Percentiles rank a stretch among this genome's conserved stretches.
phyloP scores from a whole-genome alignment of 1,284 basidiomycete species.

The Irpex sp. region DNA sequence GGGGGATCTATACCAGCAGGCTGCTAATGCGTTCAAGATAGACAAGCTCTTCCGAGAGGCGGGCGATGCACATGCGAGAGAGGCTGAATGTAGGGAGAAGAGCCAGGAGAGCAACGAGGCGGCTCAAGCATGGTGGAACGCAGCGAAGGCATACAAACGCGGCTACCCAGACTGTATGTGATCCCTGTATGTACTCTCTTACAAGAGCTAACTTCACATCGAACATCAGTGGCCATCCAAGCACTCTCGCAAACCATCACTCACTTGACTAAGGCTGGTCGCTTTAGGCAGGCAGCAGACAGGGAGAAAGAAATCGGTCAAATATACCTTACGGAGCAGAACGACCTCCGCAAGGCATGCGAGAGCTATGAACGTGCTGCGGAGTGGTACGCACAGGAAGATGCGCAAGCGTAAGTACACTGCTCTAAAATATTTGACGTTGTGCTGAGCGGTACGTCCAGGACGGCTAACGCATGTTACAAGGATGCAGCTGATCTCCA shows the following conservation, averaged over 20 bases:
- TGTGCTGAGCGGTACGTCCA: slow-evolving; percentile 27
- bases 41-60: slow-evolving; percentile 91
- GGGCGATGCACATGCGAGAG: slow-evolving; percentile 84
- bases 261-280: slow-evolving; percentile 80
- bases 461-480: slow-evolving; percentile 93
- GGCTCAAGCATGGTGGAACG: slow-evolving; percentile 97
- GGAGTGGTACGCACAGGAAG: slow-evolving; percentile 98
- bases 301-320: slow-evolving; percentile 96
- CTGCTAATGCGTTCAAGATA: slow-evolving; percentile 94
- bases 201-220: not conserved
- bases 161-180: slow-evolving; percentile 77
- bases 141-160: slow-evolving; percentile 91
- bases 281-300: slow-evolving; percentile 97
- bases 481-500: slow-evolving; percentile 96
- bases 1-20: slow-evolving; percentile 91
- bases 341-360: slow-evolving; percentile 78
- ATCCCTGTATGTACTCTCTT: not conserved
- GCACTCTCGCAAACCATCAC: slow-evolving; percentile 86
- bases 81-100: slow-evolving; percentile 89
- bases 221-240: slow-evolving; percentile 79
- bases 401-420: slow-evolving; percentile 83
- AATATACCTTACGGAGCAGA: slow-evolving; percentile 80
- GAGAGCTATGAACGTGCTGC: slow-evolving; percentile 91
- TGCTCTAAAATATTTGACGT: slow-evolving; percentile 9
- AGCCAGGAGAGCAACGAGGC: slow-evolving; percentile 87